A percentile compares a stretch with the other conserved stretches of the same genome.
Conservation (phyloP, 78 protist genomes). For the Bigelowiella natans region DNA sequence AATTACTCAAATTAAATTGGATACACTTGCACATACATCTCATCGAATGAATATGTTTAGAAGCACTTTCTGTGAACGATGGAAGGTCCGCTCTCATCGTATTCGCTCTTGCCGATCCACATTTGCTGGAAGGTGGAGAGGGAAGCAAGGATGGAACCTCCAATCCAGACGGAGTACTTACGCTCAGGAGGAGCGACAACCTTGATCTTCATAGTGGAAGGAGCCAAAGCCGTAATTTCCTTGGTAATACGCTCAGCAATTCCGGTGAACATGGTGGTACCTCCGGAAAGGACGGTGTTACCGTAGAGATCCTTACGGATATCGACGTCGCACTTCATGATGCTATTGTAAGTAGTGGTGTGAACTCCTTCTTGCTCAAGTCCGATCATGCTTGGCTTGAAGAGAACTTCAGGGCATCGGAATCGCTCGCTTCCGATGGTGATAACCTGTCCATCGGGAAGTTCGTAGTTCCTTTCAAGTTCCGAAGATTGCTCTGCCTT, state of each 20-base stretch:
- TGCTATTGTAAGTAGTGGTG: background rate
- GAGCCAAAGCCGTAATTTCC: background rate
- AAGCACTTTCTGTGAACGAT: conserved; percentile 64
- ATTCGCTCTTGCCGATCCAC: conserved; percentile 68
- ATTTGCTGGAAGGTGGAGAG: conserved; percentile 65
- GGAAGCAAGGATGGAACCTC: no score
- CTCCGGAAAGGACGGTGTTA: background rate
- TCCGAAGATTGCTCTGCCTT: background rate
- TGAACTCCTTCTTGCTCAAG: background rate
- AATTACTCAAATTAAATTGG: no score
- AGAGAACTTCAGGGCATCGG: background rate
- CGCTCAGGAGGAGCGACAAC: conserved; percentile 65
- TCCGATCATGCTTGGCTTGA: background rate
- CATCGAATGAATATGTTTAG: no score
- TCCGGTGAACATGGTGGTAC: background rate
- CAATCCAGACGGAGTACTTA: conserved; percentile 63
- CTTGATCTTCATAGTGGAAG: background rate
- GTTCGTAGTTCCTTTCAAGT: background rate
- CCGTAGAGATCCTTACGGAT: background rate
- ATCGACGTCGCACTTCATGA: background rate
- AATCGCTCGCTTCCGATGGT: background rate
- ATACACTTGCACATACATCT: no score
- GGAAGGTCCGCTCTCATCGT: conserved; percentile 63
- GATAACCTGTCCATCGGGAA: background rate
- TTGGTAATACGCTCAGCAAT: background rate